Percentiles rank a stretch among this genome's conserved stretches.
Conservation (phyloP, 176 grass and related monocot species). For the Chloris gayana region DNA sequence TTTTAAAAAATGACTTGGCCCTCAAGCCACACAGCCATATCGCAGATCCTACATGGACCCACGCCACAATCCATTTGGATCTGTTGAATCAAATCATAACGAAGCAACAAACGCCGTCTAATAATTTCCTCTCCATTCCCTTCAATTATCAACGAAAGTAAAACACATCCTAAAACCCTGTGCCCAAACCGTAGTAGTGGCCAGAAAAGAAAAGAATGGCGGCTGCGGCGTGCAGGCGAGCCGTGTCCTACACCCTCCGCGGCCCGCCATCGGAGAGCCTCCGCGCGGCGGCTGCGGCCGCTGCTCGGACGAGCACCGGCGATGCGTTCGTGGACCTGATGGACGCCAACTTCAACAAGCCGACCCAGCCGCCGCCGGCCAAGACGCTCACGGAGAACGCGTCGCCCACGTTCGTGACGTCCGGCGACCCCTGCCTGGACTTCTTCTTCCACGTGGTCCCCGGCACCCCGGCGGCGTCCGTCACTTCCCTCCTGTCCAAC, state of each 20-base stretch:
- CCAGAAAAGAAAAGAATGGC: too few relatives aligned
- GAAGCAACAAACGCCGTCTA: too few relatives aligned
- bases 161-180: too few relatives aligned
- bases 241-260: constrained; percentile 19
- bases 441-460: constrained; percentile 79
- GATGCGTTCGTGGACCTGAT: constrained; percentile 6
- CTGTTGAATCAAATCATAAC: too few relatives aligned
- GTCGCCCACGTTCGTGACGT: constrained; percentile 48
- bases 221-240: neutral
- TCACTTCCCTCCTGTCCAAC: constrained; percentile 26
- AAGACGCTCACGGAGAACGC: constrained; percentile 50
- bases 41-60: too few relatives aligned
- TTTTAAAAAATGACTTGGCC: too few relatives aligned
- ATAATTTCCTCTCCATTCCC: too few relatives aligned
- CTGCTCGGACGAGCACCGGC: neutral
- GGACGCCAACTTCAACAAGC: neutral
- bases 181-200: too few relatives aligned
- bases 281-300: neutral
- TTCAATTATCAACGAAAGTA: too few relatives aligned
- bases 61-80: too few relatives aligned
- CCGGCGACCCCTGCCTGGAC: constrained; percentile 57
- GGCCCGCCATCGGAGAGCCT: constrained; percentile 38
- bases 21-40: too few relatives aligned
- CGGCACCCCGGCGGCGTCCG: neutral
- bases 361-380: neutral